Percentiles rank a stretch among this genome's conserved stretches.
These are phyloP conservation scores for Xylaria sp. DNA, from an alignment of 2,329 filamentous ascomycete species.

Conservation along the genomic window DNA sequence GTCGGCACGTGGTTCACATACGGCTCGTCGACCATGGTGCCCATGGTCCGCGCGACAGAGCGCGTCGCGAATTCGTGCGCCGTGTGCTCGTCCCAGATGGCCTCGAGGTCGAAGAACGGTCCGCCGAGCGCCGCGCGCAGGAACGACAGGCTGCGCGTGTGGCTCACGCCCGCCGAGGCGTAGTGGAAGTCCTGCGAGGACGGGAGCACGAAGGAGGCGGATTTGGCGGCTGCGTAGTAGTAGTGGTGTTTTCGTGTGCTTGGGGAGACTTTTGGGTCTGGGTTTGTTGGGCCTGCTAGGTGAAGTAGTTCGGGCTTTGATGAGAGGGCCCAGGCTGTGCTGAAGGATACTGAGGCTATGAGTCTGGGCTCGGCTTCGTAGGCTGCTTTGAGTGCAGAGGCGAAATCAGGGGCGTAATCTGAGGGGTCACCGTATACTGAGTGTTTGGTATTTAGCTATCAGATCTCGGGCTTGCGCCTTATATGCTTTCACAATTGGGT, in stretches of 20 bases:
- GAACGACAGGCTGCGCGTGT: conserved; percentile 73
- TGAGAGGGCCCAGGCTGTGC: conserved; percentile 41
- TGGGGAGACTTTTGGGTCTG: background rate
- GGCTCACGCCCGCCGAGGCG: conserved; percentile 67
- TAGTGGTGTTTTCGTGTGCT: conserved; percentile 15
- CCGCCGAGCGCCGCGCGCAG: conserved; percentile 72
- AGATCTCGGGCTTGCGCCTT: background rate
- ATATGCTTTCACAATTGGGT: background rate
- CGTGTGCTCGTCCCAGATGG: conserved; percentile 83
- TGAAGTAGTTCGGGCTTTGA: conserved; percentile 46
- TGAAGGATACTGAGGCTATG: conserved; percentile 51
- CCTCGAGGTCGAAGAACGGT: conserved; percentile 78
- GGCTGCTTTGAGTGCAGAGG: conserved; percentile 33
- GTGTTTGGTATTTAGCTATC: conserved; percentile 6
- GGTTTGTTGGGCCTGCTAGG: conserved; percentile 40
- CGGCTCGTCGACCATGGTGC: conserved; percentile 82
- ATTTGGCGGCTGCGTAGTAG: conserved; percentile 32
- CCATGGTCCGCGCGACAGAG: conserved; percentile 78
- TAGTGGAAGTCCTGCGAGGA: conserved; percentile 62
- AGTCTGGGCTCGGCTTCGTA: conserved; percentile 45
- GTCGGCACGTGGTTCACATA: conserved; percentile 84
- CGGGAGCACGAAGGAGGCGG: conserved; percentile 48
- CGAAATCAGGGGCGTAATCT: conserved; percentile 42
- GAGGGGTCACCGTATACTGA: conserved; percentile 39
- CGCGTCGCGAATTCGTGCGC: conserved; percentile 76